Evolutionary conservation across 2,329 filamentous ascomycete species (phyloP), one percentile per base, ranked within the genome.

Genomic region (Myriosclerotinia scirpicola): DNA sequence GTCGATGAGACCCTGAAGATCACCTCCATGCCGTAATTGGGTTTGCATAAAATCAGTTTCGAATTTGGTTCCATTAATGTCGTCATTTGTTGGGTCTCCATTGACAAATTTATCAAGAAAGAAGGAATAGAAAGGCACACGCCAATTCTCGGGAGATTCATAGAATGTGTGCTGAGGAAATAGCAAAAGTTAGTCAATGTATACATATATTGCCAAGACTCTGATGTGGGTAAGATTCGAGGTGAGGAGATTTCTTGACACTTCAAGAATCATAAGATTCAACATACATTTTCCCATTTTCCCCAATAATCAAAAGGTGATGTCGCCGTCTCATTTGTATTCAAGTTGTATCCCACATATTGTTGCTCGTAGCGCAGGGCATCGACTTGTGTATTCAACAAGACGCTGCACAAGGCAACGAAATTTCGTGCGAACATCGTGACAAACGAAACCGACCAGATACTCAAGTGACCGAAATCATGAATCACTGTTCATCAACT

Each of bases 41-140:
- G 84, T 89, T 67, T 82, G 84, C 71, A 80, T 81, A 66, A 82
- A 75, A 73, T 89, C 86, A 74, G 87, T 84, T 71, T 89, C 86
- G 75, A 83, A 89, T 3, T 80, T 69, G 0, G 86, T 88, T 12
- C 80, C 82, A 73, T 89, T 89, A 54, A 82, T 81, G 71, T 88
- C 83, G 73, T 89, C 86, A 73, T 89, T 89, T 2, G 79, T 80
- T 9, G 87, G 86, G 30, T 69, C 67, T 26, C 87, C 87, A 71
- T 89, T 88, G 53, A 87, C 85, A 71, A 84, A 89, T 67, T 85
- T 80, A 74, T 89, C 87, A 14, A 88, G 76, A 73, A 88, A 87
- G 55, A 89, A 77, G 11, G 85, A 87, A 74, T 90, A 90, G 73
- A 88, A 85, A 0, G 87, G 87, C 68, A 89, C 83, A 36, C 87